These are phyloP conservation scores for Debaryomyces maramus DNA, from an alignment of 805 yeast species.

Conservation along the genomic window DNA sequence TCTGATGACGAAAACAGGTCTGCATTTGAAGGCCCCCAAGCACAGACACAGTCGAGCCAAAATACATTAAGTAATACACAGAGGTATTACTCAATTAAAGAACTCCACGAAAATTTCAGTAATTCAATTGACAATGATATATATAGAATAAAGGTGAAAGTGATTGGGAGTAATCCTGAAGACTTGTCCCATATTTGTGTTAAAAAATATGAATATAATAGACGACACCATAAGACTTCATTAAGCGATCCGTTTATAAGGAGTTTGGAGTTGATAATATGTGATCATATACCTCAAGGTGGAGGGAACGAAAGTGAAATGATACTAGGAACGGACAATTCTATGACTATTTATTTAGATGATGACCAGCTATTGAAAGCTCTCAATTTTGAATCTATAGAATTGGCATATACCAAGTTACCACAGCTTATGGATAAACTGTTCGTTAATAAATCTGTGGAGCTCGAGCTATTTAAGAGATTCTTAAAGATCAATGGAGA, in stretches of 20 bases:
- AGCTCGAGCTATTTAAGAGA: conserved; percentile 9
- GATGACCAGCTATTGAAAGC: conserved; percentile 13
- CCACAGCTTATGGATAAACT: conserved; percentile 1
- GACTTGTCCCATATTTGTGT: conserved; percentile 28
- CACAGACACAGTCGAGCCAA: too few relatives aligned
- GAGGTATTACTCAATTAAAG: background rate
- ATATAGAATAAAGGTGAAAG: conserved; percentile 18
- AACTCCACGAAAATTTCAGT: conserved; percentile 3
- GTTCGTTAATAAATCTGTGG: conserved; percentile 1
- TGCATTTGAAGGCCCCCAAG: too few relatives aligned
- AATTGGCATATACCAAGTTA: conserved; percentile 14
- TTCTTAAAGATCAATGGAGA: conserved; percentile 3
- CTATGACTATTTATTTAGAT: conserved; percentile 14
- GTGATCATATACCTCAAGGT: conserved; percentile 12
- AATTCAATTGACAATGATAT: conserved; percentile 8
- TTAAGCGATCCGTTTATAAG: conserved; percentile 25
- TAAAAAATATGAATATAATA: conserved; percentile 20
- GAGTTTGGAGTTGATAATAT: conserved; percentile 24
- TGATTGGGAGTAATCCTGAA: conserved; percentile 26
- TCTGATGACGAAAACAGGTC: conserved; percentile 3
- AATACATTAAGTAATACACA: background rate
- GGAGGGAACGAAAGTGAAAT: background rate
- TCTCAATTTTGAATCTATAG: conserved; percentile 13
- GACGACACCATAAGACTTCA: conserved; percentile 5
- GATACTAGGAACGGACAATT: conserved; percentile 12